Evolutionary conservation across 345 rosid species (phyloP).

Genomic region (Arabidopsis arenosa): DNA sequence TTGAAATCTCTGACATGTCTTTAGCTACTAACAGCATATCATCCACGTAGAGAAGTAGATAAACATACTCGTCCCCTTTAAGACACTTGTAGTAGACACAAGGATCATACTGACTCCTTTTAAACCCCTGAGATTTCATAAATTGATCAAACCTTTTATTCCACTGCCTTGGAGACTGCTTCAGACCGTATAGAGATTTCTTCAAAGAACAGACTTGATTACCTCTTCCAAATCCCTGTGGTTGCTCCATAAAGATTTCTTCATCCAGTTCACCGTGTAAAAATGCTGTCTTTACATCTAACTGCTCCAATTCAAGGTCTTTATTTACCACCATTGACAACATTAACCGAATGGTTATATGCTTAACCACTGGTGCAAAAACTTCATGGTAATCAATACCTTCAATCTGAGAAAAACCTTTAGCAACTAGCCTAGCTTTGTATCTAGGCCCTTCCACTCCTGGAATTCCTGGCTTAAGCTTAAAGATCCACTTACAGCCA

Average conservation of each 20-base stretch:
- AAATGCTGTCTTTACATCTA: neutral
- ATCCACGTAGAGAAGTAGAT: neutral
- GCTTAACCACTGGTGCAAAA: neutral
- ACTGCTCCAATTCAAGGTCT: neutral
- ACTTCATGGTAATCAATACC: neutral
- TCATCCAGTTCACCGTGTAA: neutral
- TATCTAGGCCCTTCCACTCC: neutral
- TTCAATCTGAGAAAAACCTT: neutral
- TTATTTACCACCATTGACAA: neutral
- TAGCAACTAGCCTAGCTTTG: neutral
- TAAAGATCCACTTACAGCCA: neutral
- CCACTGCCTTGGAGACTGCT: neutral
- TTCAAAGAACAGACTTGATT: neutral
- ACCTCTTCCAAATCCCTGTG: neutral
- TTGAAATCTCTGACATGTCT: neutral
- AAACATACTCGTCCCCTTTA: neutral
- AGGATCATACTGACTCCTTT: neutral
- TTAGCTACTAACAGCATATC: neutral
- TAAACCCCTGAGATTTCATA: neutral
- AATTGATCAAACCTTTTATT: neutral
- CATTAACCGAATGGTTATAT: neutral
- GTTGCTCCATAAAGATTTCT: neutral
- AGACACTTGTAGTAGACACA: neutral
- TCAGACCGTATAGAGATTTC: neutral
- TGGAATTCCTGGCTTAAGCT: neutral